Evolutionary conservation across 257 asterid genomes (phyloP).

Genomic region (Galeopsis tetrahit): DNA sequence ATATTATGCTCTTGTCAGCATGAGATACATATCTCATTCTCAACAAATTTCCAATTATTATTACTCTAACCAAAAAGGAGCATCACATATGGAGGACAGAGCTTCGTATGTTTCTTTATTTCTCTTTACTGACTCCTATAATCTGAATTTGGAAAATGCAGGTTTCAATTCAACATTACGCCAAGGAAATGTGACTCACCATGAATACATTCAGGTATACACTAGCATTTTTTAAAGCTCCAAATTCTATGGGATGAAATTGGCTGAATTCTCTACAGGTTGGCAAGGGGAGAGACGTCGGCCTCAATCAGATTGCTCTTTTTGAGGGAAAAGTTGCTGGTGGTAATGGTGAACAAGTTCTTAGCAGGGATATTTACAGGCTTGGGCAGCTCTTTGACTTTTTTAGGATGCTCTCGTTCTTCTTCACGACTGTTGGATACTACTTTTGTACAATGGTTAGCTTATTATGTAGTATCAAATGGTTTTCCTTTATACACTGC

Average conservation of each 20-base stretch:
- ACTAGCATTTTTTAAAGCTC: conserved; percentile 13
- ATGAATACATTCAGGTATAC: conserved; percentile 94
- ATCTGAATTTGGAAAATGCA: conserved; percentile 47
- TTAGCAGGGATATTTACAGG: conserved; percentile 94
- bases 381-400: conserved; percentile 99
- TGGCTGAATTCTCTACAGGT: conserved; percentile 55
- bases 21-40: conserved; percentile 5
- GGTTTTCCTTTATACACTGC: conserved; percentile 26
- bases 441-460: conserved; percentile 98
- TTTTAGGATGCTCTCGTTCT: conserved; percentile 95
- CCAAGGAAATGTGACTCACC: conserved; percentile 98
- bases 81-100: conserved; percentile 7
- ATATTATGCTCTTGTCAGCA: not conserved
- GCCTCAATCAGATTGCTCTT: conserved; percentile 95
- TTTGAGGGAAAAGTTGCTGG: conserved; percentile 99
- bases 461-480: conserved; percentile 28
- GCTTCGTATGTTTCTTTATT: conserved; percentile 13
- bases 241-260: conserved; percentile 24
- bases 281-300: conserved; percentile 99
- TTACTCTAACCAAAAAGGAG: not conserved
- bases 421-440: conserved; percentile 96
- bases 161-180: conserved; percentile 96
- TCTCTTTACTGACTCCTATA: conserved; percentile 13
- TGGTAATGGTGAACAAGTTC: conserved; percentile 98
- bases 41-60: conserved; percentile 10